These are phyloP conservation scores for Neonectria sp. DNA, from an alignment of 2,329 filamentous ascomycete genomes.

Conservation along the genomic window DNA sequence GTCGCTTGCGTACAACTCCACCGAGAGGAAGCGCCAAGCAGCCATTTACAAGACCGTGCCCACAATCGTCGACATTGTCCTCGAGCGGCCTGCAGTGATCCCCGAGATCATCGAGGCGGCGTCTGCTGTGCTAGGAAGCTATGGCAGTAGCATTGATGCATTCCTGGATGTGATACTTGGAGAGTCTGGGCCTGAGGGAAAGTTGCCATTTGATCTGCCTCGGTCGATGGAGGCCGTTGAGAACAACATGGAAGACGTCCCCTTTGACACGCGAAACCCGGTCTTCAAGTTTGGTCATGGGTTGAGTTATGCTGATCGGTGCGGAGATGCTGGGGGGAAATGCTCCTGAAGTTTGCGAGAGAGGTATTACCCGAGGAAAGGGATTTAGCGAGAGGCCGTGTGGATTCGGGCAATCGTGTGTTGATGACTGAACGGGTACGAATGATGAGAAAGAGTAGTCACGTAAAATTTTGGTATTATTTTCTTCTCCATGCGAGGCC, in stretches of 20 bases:
- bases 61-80: constrained; percentile 59
- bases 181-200: constrained; percentile 41
- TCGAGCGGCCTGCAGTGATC: constrained; percentile 59
- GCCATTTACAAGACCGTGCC: constrained; percentile 55
- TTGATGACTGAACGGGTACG: background rate
- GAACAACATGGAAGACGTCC: constrained; percentile 42
- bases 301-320: constrained; percentile 17
- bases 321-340: background rate
- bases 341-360: background rate
- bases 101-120: constrained; percentile 58
- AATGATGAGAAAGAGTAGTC: background rate
- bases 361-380: background rate
- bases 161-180: constrained; percentile 61
- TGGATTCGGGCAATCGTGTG: background rate
- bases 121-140: constrained; percentile 56
- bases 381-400: background rate
- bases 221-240: constrained; percentile 58
- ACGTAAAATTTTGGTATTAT: background rate
- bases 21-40: constrained; percentile 43
- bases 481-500: background rate
- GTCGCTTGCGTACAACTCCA: constrained; percentile 55
- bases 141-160: constrained; percentile 55
- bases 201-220: constrained; percentile 52
- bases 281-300: constrained; percentile 46
- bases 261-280: constrained; percentile 45